phyloP scores from a whole-genome alignment of 2,329 filamentous ascomycete genomes.

The Trichoderma harzianum region DNA sequence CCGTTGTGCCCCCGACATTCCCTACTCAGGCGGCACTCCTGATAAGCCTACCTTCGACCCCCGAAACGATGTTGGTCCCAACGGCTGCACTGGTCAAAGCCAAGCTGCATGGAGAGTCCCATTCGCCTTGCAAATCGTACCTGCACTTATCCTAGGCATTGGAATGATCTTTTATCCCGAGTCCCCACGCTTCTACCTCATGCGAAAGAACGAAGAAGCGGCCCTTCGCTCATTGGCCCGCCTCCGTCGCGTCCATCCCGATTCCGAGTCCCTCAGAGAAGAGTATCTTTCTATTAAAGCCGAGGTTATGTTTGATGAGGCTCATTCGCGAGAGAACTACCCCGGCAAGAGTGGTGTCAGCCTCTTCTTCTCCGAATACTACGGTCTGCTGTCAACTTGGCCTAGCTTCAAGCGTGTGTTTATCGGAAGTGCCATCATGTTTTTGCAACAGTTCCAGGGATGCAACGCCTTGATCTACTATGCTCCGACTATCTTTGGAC shows the following conservation, averaged over 20 bases:
- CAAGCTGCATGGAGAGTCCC: constrained; percentile 45
- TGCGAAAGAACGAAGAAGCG: constrained; percentile 31
- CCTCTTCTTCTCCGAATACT: constrained; percentile 33
- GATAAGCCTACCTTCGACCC: constrained; percentile 41
- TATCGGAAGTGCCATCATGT: constrained; percentile 55
- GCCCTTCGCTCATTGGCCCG: constrained; percentile 31
- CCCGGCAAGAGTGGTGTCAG: constrained; percentile 30
- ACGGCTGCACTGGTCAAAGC: constrained; percentile 44
- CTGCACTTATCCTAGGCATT: constrained; percentile 51
- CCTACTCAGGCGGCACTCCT: constrained; percentile 43
- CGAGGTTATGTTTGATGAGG: constrained; percentile 36
- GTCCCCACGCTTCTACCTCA: constrained; percentile 35
- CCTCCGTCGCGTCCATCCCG: constrained; percentile 33
- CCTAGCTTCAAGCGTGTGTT: constrained; percentile 42
- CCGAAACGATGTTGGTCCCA: constrained; percentile 37
- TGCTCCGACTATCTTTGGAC: constrained; percentile 43
- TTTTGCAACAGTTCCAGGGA: constrained; percentile 51
- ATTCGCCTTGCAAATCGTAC: constrained; percentile 50
- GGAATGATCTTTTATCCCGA: constrained; percentile 53
- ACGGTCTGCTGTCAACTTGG: constrained; percentile 29
- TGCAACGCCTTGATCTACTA: constrained; percentile 49
- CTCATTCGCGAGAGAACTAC: constrained; percentile 27
- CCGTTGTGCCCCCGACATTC: constrained; percentile 44
- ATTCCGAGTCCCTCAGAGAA: constrained; percentile 28
- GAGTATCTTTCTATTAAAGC: constrained; percentile 38